Conservation (phyloP, 2,329 filamentous ascomycete species). For the Alternaria burnsii region DNA sequence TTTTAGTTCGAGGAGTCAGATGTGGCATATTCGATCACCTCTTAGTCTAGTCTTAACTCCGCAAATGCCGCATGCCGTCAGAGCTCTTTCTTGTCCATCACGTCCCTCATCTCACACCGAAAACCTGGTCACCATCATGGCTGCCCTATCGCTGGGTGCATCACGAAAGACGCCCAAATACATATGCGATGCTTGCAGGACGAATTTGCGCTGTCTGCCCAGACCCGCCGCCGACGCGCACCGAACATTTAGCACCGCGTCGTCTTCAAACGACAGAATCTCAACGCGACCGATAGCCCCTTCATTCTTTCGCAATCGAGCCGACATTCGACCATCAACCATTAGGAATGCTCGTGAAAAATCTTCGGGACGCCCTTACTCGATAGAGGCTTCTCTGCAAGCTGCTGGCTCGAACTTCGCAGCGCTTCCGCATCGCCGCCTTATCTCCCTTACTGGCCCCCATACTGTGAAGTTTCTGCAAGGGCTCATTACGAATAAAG, state of each 20-base stretch:
- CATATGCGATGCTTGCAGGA: slow-evolving; percentile 35
- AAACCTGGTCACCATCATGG: slow-evolving; percentile 19
- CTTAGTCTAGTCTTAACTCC: slow-evolving; percentile 18
- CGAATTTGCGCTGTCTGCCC: slow-evolving; percentile 6
- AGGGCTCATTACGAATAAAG: slow-evolving; percentile 81
- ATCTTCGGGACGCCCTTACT: neutral
- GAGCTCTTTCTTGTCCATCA: slow-evolving; percentile 1
- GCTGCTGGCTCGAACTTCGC: slow-evolving; percentile 56
- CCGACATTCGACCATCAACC: neutral
- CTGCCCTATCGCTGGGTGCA: slow-evolving; percentile 10
- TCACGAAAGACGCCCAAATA: slow-evolving; percentile 11
- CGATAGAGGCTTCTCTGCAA: neutral
- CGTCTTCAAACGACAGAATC: slow-evolving; percentile 10
- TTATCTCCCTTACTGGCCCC: slow-evolving; percentile 80
- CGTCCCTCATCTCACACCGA: neutral
- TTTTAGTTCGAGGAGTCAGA: neutral
- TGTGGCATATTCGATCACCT: neutral
- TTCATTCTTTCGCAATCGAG: neutral
- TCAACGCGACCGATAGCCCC: slow-evolving; percentile 41
- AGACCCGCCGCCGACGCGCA: slow-evolving; percentile 9
- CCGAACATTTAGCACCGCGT: slow-evolving; percentile 20
- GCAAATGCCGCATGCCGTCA: slow-evolving; percentile 26
- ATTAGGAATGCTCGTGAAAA: neutral
- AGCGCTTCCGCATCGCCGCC: slow-evolving; percentile 73
- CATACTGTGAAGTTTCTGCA: slow-evolving; percentile 88